A percentile compares a stretch with the other conserved stretches of the same genome.
Evolutionary conservation across 192 early-diverging fungal species (phyloP).

Genomic region (Coemansia sp.): DNA sequence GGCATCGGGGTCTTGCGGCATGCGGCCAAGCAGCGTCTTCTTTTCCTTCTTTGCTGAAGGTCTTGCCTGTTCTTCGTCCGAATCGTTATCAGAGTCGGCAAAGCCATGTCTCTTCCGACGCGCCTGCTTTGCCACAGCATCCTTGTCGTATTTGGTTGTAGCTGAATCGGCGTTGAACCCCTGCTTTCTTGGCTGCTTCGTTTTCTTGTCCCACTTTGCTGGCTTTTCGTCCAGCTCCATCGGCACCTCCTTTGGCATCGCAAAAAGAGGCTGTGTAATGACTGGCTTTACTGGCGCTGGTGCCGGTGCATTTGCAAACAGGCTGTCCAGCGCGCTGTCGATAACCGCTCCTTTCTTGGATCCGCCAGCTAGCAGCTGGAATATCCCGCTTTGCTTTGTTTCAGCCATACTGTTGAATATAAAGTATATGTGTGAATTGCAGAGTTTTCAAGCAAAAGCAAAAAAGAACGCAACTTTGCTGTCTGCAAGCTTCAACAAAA

Average conservation of each 20-base stretch:
- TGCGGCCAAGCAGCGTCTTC: conserved; percentile 35
- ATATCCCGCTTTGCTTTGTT: conserved; percentile 29
- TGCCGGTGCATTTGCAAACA: conserved; percentile 61
- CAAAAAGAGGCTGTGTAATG: conserved; percentile 2
- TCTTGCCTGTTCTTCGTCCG: conserved; percentile 17
- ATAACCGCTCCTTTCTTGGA: conserved; percentile 37
- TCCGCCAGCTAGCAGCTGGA: conserved; percentile 37
- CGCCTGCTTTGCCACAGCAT: conserved; percentile 35
- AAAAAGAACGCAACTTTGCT: background rate
- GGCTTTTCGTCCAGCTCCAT: background rate
- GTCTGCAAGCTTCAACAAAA: background rate
- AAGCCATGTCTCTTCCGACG: conserved; percentile 23
- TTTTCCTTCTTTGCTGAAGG: conserved; percentile 34
- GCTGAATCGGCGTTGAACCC: background rate
- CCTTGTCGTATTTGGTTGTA: conserved; percentile 2
- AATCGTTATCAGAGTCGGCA: conserved; percentile 18
- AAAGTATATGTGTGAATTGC: background rate
- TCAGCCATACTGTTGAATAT: background rate
- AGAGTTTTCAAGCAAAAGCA: background rate
- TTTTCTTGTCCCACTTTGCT: conserved; percentile 13
- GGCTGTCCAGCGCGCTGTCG: conserved; percentile 57
- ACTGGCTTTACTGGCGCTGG: conserved; percentile 21
- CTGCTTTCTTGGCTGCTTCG: background rate
- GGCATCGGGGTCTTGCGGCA: conserved; percentile 57
- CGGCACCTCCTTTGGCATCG: background rate